Base-by-base conservation (phyloP, 73 alveolate genomes). In the Blepharisma stoltei region DNA sequence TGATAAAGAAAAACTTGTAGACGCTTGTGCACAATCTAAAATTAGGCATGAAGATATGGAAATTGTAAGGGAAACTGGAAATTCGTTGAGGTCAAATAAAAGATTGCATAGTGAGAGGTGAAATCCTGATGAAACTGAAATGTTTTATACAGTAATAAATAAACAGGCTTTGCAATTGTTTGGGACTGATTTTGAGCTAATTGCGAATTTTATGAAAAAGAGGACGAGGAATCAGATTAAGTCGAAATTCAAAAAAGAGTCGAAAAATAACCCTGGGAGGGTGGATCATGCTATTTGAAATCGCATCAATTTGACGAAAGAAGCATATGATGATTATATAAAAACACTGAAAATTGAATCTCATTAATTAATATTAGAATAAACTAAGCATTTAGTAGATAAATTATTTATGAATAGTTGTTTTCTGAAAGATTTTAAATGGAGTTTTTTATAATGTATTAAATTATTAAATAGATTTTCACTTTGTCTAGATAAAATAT, bases 201-300 rank as follows among this genome's bases (percentile, higher is more conserved):
- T 60, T 5, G 14, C 73, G 38, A 60, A 60, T 60, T 60, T 60
- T 38, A 60, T 60, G 73, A n/a, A 60, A 25, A 60, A 60, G 14
- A 60, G 73, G 45, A 60, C 14, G 14, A n/a, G 73, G 18, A 60
- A 60, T 60, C 73, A 60, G 73, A 60, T 60, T 60, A 60, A 60
- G 5, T 60, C 73, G 47, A 60, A 60, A 60, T 60, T 14, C 23
- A 60, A 60, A 60, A 60, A 60, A 60, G 73, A 60, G 23, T 14
- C 46, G 4, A 60, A 60, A 38, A 9, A 14, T 11, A 60, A 60
- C 73, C 73, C 73, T 14, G 45, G 14, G 11, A 14, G 73, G 23
- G 23, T 60, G 14, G 73, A 60, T 60, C 73, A 60, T 60, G 73
- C 73, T 0, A 60, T 60, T 20, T 60, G 73, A 38, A 60, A 60